Base-by-base conservation (phyloP, 345 rosid species). In the Citrus sp. region DNA sequence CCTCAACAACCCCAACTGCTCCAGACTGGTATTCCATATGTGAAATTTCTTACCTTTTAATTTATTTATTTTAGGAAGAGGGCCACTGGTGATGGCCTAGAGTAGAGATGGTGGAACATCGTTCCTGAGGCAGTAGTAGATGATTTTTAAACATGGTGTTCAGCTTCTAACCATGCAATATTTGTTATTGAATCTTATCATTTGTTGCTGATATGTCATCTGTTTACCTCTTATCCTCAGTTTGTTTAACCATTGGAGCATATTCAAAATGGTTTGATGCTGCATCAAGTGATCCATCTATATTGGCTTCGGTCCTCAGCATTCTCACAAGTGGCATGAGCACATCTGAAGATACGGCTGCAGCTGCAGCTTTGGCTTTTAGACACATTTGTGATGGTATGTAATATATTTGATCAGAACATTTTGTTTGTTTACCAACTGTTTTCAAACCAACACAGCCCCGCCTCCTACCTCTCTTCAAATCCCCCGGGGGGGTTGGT, bases 331-430 rank as follows among this genome's bases (percentile, higher is more conserved):
- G 83, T 27, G 98, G 97, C 89, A 93, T 96, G 99, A 91, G 94
- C 76, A 89, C 87, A 74, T 94, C 97, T 42, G 98, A 96, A 88
- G 98, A 96, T 84, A 92, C 97, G 42, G 99, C 98, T 27, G 99
- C 99, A 13, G 94, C 99, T 80, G 99, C 99, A 59, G 97, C 99
- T 84, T 78, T 94, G 84, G 98, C 99, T 76, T 96, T 96, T 87
- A 90, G 94, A 76, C 97, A 93, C 82, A 90, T 91, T 51, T 94
- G 98, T 85, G 92, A 91, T 84, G 98, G 98, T 94, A 92, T 16
- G 6, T 49, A 42, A 38, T 78, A 58, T 71, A 5, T 73, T 51
- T 62, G 69, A 67, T 35, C 24, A 9, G 7, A 28, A 46, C 46
- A 24, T 37, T 49, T 66, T 78, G 21, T 72, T 42, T 71, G 12